Base-by-base conservation (phyloP, 176 grass and related monocot genomes). In the Zea luxurians region DNA sequence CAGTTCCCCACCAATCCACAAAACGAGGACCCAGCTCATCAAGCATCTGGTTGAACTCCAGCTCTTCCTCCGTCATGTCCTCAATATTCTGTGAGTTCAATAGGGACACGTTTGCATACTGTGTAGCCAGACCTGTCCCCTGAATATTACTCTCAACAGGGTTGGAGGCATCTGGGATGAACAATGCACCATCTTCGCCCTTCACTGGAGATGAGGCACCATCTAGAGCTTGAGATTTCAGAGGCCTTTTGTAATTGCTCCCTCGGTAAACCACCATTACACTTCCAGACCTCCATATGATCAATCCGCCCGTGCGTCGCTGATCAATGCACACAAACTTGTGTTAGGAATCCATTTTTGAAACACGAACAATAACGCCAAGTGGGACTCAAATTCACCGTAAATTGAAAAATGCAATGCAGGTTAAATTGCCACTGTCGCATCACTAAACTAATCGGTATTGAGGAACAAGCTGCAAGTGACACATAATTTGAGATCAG, bases 281-380 rank as follows among this genome's bases (percentile, higher is more conserved):
- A 89, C 96, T 94, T 66, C 92, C 92, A 27, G 96, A 90, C 73
- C 96, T 92, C 96, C 96, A 98, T 68, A 98, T 89, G 74, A 98
- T 88, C 48, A 94, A 71, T 8, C 95, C 95, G 57, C 95, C 87
- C 71, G 96, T 98, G 2, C 96, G 85, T 3, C 87, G 74, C 96
- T 98, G 89, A 79, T 84, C 71, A 88, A 74, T 59, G 41, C 2
- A 59, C 27, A 77, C 0, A 59, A 73, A 48, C 7, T 36, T 18
- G 52, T 16, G 61, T 68, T 37, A 83, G 74, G 10, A 50, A 87
- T 44, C 13, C 16, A 78, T 83, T 59, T 82, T 15, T 2, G 16
- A n/a, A 68, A 12, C 27, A 78, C 12, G 48, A n/a, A 1, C 27
- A 64, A 72, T 57, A 78, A 40, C 18, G 66, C 17, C 10, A 9